Base-by-base conservation (phyloP, 73 alveolate genomes). In the Blepharisma japonicum region DNA sequence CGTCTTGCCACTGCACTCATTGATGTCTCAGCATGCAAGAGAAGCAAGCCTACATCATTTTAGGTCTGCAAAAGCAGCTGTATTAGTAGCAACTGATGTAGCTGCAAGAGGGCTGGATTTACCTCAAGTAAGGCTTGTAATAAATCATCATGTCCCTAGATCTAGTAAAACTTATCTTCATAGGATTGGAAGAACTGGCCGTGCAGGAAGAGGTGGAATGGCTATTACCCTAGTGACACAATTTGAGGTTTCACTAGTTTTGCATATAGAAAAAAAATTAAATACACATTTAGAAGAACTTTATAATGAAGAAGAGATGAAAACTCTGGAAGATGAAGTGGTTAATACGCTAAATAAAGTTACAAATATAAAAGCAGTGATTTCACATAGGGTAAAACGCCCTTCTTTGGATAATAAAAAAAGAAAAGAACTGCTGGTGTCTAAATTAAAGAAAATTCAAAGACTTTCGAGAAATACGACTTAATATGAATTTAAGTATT, bases 121-220 rank as follows among this genome's bases (percentile, higher is more conserved):
- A 20, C 98, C 98, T 4, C 87, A 86, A 42, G 99, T 96, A n/a
- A 95, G 92, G 67, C 79, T 94, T 45, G 98, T 96, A 21, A 81
- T 96, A n/a, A 96, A 96, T 84, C 95, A 81, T 80, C 96, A 94
- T 82, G 88, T 96, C 39, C 99, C 99, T 71, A 83, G 86, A 71
- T 86, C 90, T 55, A 83, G 94, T 2, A 86, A 94, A 81, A 98
- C 91, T 79, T 96, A 96, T 83, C 85, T 96, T 32, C 99, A 96
- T 77, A 91, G 99, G 66, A 97, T 94, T 7, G 99, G 99, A 53
- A 90, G 99, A 91, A 96, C 99, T 11, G 99, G 97, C 0, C 92
- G 99, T 89, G 96, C 97, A 8, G 99, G 99, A 4, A 86, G 94
- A 56, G 94, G 94, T 77, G 99, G 99, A 25, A 71, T 95, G 61